Base-by-base conservation (phyloP, 176 grass and related monocot genomes). In the Aegilops longissima region DNA sequence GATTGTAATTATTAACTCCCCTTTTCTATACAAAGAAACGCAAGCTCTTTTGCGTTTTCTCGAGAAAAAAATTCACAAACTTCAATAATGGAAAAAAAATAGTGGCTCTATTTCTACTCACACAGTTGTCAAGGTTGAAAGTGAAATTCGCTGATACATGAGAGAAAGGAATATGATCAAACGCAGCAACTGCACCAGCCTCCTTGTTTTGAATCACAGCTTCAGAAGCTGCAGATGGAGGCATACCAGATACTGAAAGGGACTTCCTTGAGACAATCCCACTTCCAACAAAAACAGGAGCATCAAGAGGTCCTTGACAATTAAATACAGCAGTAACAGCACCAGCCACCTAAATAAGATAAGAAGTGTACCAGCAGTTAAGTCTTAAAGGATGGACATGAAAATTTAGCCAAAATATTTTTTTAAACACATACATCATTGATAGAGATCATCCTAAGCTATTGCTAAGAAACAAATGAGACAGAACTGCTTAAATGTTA, bases 91-190 rank as follows among this genome's bases (percentile, higher is more conserved):
- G 73, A 58, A 91, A 27, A 27, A 36, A 27, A 84, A 36, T 70
- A 39, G 29, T 69, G 73, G 29, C 4, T 64, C 51, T 77, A 77
- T 71, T 51, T 85, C 31, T 71, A 80, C 97, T 96, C 91, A 98
- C 97, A 61, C 84, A 94, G 66, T 98, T 98, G 78, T 98, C 97
- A 47, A 98, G 93, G 84, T 98, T 96, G 87, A 92, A 98, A 49
- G 97, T 98, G 66, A 96, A 98, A 91, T 98, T 98, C 4, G 97
- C 97, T 14, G 97, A 98, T 72, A 92, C 94, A 70, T 96, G 97
- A 82, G 94, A 91, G 76, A 96, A 93, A 40, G 94, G 97, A 84
- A 98, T 94, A 88, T 90, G 92, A 86, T 98, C 97, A 90, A 98
- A 98, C 81, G 97, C 97, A 70, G 97, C 97, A 71, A 98, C 94